Conservation (phyloP, 192 early-diverging fungal genomes). For the Entomortierella chlamydospora region DNA sequence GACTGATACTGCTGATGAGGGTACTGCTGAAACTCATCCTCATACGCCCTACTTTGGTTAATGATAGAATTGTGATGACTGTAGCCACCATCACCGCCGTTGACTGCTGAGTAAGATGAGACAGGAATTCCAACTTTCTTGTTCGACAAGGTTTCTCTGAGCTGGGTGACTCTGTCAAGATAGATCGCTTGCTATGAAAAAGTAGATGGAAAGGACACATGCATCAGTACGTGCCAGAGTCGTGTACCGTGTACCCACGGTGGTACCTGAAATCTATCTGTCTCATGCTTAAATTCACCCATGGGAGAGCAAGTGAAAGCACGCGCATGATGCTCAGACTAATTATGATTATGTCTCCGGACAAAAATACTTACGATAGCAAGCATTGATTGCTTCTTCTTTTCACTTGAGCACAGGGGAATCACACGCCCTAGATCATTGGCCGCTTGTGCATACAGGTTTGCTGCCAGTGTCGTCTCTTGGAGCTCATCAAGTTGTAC, state of each 20-base stretch:
- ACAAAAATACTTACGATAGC: constrained; percentile 39
- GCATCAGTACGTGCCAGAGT: too few relatives aligned
- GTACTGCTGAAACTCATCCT: constrained; percentile 11
- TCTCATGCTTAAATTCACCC: not conserved
- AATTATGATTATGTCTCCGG: not conserved
- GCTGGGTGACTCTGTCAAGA: constrained; percentile 41
- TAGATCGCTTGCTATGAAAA: constrained; percentile 44
- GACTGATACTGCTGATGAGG: constrained; percentile 23
- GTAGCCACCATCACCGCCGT: constrained; percentile 7
- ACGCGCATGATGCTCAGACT: not conserved
- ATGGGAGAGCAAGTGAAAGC: not conserved
- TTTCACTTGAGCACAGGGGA: constrained; percentile 51
- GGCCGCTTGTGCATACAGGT: constrained; percentile 48
- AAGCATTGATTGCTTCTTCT: constrained; percentile 52
- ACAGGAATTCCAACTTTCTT: not conserved
- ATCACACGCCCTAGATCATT: constrained; percentile 49
- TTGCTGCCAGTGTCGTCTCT: constrained; percentile 41
- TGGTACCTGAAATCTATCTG: not conserved
- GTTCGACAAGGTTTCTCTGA: constrained; percentile 16
- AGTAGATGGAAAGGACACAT: too few relatives aligned
- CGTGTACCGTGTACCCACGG: too few relatives aligned
- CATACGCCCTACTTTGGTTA: not conserved
- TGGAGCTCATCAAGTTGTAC: constrained; percentile 49
- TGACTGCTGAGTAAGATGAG: not conserved
- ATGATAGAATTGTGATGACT: constrained; percentile 15